Evolutionary conservation across 306 rosid genomes (phyloP), one percentile per base, ranked within the genome.

Genomic region (Acacia confusa): DNA sequence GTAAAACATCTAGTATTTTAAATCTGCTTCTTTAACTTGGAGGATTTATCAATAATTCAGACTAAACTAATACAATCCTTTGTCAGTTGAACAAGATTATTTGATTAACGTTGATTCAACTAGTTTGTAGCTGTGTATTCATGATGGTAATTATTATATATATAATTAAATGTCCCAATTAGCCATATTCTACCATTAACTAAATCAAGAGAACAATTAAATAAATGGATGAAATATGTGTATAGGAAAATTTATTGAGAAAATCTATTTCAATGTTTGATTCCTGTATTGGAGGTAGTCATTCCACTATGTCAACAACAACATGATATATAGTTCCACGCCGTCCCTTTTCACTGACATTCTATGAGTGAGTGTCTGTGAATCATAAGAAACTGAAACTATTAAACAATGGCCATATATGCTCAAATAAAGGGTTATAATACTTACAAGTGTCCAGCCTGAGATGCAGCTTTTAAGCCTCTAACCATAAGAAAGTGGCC

Each of bases 391-490:
- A 78, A 78, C 57, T 45, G 38, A 47, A 47, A 30, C 34, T 22
- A 66, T 3, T 52, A 48, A 14, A 50, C n/a, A 66, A 22, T 32
- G 65, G 19, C 4, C 30, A 14, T 36, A 5, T 0, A 36, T 47
- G 34, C 24, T 63, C 69, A 63, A 63, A 63, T 41, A 16, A 28
- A 63, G 22, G 15, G 3, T 57, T 57, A 57, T 22, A 22, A 57
- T 9, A n/a, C 30, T 2, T 50, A 1, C 24, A 58, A 19, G 10
- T 45, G 55, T 17, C 32, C 27, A 52, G 25, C 32, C 55, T 66
- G 20, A 66, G 60, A 50, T 50, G 34, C 69, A 81, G 80, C 27
- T 22, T 57, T 57, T n/a, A 57, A 20, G 28, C 61, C 34, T 74
- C 16, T 19, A 43, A 57, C 24, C 36, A 47, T 28, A 41, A 64